Conservation (phyloP, 805 yeast species). For the Teunomyces funiuensis region DNA sequence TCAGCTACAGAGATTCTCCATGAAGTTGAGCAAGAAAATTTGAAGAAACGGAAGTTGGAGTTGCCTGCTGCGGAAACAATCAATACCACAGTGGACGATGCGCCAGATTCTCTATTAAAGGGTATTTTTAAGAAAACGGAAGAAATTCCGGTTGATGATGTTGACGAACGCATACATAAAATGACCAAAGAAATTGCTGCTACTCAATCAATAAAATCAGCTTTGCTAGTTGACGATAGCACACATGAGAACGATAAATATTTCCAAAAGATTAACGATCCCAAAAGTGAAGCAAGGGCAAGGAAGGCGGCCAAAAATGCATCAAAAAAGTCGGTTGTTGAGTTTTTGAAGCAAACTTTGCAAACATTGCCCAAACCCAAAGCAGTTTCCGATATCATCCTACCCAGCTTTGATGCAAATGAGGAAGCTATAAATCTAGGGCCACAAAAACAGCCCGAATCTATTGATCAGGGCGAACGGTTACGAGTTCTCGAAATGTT, state of each 20-base stretch:
- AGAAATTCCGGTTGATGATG: constrained; percentile 12
- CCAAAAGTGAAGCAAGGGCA: constrained; percentile 5
- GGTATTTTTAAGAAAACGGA: neutral
- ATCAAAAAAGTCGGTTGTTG: constrained; percentile 8
- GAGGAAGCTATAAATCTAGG: constrained; percentile 15
- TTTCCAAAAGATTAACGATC: neutral
- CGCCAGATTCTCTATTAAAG: neutral
- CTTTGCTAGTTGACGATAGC: constrained; percentile 19
- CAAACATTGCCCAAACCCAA: constrained; percentile 39
- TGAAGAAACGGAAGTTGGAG: constrained; percentile 27
- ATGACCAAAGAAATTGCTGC: constrained; percentile 34
- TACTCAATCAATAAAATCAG: constrained; percentile 31
- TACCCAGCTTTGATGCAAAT: constrained; percentile 31
- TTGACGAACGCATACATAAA: constrained; percentile 34
- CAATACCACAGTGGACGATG: neutral
- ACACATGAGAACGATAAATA: neutral
- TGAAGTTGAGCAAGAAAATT: constrained; percentile 18
- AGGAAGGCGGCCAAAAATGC: constrained; percentile 3
- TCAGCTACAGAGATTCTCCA: constrained; percentile 24
- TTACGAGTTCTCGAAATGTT: constrained; percentile 21
- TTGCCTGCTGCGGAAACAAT: constrained; percentile 23
- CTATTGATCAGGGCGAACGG: constrained; percentile 24
- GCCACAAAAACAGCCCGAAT: neutral
- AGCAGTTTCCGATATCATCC: constrained; percentile 30
- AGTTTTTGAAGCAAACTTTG: constrained; percentile 12